These are phyloP conservation scores for Tulasnella sp. DNA, from an alignment of 768 basidiomycete species.

Conservation along the genomic window DNA sequence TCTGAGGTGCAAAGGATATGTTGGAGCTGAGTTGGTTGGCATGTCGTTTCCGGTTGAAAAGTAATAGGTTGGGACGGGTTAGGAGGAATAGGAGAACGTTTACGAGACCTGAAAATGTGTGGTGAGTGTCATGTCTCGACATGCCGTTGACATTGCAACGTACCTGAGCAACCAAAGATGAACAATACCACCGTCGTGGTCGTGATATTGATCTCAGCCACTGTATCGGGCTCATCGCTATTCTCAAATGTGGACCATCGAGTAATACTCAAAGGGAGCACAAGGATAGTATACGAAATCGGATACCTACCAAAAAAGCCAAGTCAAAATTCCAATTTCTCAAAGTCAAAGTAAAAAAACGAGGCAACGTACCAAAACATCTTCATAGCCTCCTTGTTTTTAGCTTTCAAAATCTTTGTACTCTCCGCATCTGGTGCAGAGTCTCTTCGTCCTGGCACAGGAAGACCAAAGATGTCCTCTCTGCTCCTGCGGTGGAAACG, in stretches of 20 bases:
- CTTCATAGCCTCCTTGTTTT: slow-evolving; percentile 16
- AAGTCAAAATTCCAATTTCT: not conserved
- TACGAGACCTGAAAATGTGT: slow-evolving; percentile 7
- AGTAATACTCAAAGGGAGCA: slow-evolving; percentile 8
- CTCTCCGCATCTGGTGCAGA: not conserved
- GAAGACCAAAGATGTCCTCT: not conserved
- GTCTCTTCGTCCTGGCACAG: not conserved
- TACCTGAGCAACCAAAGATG: slow-evolving; percentile 11
- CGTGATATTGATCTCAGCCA: slow-evolving; percentile 9
- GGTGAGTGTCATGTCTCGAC: too few species aligned
- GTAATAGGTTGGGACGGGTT: slow-evolving; percentile 14
- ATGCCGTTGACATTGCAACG: too few species aligned
- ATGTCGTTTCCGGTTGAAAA: too few species aligned
- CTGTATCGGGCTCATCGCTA: not conserved
- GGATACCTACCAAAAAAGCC: slow-evolving; percentile 11
- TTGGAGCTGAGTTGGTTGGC: too few species aligned
- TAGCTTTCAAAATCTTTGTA: not conserved
- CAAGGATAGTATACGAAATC: slow-evolving; percentile 12
- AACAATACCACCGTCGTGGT: slow-evolving; percentile 11
- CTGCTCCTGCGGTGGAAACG: slow-evolving; percentile 5
- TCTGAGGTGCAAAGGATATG: too few species aligned
- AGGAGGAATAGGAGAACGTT: slow-evolving; percentile 14
- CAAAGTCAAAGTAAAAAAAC: not conserved
- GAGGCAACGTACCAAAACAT: slow-evolving; percentile 10
- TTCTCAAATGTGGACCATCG: slow-evolving; percentile 10